Base-by-base conservation (phyloP, 2,329 filamentous ascomycete species). In the Verticillium nonalfalfae region DNA sequence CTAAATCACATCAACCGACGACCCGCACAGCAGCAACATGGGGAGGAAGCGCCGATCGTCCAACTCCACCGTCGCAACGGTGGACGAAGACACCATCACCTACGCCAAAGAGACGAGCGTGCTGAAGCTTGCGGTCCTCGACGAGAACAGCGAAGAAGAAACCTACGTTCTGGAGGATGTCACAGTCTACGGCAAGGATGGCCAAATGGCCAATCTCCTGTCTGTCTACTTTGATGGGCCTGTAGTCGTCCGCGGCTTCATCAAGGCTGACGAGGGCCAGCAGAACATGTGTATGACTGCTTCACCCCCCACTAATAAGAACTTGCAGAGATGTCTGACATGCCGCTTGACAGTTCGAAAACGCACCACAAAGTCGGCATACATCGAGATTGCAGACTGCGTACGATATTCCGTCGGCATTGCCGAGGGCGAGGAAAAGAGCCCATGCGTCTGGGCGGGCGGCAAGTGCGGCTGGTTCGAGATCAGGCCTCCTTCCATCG, bases 401-500 rank as follows among this genome's bases (percentile, higher is more conserved):
- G 64, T 66, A 2, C 68, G 70, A 36, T 86, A 83, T 67, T 83
- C 86, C 13, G 58, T 59, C n/a, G 56, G 56, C 33, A 84, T 88
- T 36, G 83, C 82, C 56, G 74, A 76, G 54, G 74, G 75, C 33
- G 70, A 76, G 14, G 80, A 83, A 58, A 80, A 79, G 0, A 76
- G 79, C 18, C 79, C 84, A 4, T 78, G 83, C n/a, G 76, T 90
- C 35, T 92, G 89, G 89, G 85, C 88, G 1, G 78, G 80, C 35
- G 86, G 86, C 40, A 72, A 78, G 60, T 82, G 86, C 13, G 89
- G 88, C 55, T 91, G 88, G 87, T 91, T 85, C 69, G 83, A 88
- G 68, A 80, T 92, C 52, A 34, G 61, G 35, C 77, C 77, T 36
- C 88, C 90, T 1, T 76, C 82, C n/a, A 69, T 76, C 10, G 71